Base-by-base conservation (phyloP, 441 rosid species). In the Manihot esculenta region DNA sequence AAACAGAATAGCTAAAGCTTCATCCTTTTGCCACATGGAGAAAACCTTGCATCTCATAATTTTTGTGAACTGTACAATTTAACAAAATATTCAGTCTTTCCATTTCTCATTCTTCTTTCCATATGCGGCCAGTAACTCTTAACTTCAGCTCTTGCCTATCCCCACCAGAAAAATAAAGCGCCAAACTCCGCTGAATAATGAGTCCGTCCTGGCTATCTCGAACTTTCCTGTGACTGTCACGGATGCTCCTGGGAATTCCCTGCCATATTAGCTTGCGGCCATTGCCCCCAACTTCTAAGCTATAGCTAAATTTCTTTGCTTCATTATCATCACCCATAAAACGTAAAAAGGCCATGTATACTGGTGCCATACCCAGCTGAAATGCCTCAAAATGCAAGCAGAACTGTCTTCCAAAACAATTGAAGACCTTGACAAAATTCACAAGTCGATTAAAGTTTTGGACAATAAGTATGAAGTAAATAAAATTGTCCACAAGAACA, bases 281-380 rank as follows among this genome's bases (percentile, higher is more conserved):
- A 23, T 82, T 85, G 21, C 89, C 94, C 24, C 94, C 90, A 23
- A 89, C 94, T 79, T 89, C 94, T 12, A 89, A 86, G 74, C 92
- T 89, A 78, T 89, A 89, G 79, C 85, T 85, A 75, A 82, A 89
- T 72, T 87, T 83, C 77, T 86, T 85, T 2, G 92, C 92, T 61
- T 85, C 92, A 33, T 81, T 78, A 62, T 89, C 92, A 10, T 89
- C 92, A n/a, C 94, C 94, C 94, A 89, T 87, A 69, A 89, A 89
- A 64, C 94, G 85, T 67, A 89, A 68, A 80, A 89, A 89, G 59
- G 94, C 94, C 73, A 89, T 85, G 67, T 89, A 89, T 17, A 89
- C 91, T 0, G 94, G 94, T 47, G 91, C 85, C 80, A 81, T 73
- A n/a, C 94, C 91, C 33, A 83, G 81, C 84, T 87, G 92, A 76